Percentiles rank a stretch among this genome's conserved stretches.
These are phyloP conservation scores for Penicillium diatomitis DNA, from an alignment of 495 filamentous ascomycete genomes.

Conservation along the genomic window DNA sequence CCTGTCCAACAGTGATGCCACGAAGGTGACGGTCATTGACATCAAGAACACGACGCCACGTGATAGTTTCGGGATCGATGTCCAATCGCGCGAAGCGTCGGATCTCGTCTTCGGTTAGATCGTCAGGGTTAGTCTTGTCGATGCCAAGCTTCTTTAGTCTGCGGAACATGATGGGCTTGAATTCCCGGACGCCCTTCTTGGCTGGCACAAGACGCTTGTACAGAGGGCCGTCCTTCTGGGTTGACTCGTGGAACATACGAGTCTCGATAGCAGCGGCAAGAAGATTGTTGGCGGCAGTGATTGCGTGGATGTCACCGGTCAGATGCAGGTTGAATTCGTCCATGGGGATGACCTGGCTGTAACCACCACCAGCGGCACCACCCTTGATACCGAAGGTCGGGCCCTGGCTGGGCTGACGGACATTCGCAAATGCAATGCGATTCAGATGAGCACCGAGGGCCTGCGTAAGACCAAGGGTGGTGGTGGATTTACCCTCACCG, in stretches of 20 bases:
- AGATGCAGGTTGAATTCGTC: constrained; percentile 98
- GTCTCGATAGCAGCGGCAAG: constrained; percentile 98
- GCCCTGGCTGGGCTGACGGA: constrained; percentile 92
- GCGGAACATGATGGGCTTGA: constrained; percentile 82
- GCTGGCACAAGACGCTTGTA: constrained; percentile 82
- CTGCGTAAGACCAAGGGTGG: constrained; percentile 92
- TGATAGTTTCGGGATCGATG: constrained; percentile 94
- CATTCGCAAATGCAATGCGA: constrained; percentile 87
- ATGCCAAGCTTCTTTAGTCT: constrained; percentile 92
- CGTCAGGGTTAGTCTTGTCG: constrained; percentile 84
- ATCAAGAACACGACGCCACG: constrained; percentile 91
- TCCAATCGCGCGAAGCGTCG: constrained; percentile 80
- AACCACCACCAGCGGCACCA: constrained; percentile 91
- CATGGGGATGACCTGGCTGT: constrained; percentile 99
- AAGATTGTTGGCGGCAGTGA: constrained; percentile 94
- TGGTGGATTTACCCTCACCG: constrained; percentile 96
- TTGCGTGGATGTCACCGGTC: constrained; percentile 96
- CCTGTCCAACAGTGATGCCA: constrained; percentile 77
- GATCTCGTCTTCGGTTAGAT: constrained; percentile 84
- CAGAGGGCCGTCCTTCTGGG: constrained; percentile 83
- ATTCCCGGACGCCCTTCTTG: constrained; percentile 82
- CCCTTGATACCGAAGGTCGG: constrained; percentile 99
- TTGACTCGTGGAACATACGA: constrained; percentile 93
- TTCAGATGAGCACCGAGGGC: constrained; percentile 86
- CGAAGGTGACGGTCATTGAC: constrained; percentile 94